Percentiles rank a stretch among this genome's conserved stretches.
Evolutionary conservation across 2,329 filamentous ascomycete species (phyloP).

Genomic region (Aspergillus oerlinghausenensis): DNA sequence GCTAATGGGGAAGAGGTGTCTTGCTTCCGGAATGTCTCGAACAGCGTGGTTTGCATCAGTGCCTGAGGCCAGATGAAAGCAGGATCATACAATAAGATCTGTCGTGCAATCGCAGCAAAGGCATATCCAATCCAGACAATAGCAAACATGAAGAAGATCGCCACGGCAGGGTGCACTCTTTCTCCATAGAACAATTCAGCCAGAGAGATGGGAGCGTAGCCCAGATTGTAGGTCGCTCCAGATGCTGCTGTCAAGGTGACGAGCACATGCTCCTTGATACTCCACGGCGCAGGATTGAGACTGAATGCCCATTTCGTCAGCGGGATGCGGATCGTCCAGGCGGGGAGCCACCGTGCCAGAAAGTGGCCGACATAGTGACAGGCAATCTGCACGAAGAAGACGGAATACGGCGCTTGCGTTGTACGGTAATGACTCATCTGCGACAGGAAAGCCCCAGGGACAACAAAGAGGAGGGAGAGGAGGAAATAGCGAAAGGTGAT

Average conservation of each 20-base stretch:
- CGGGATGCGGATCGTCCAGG: conserved; percentile 45
- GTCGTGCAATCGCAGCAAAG: conserved; percentile 54
- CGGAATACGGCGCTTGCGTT: conserved; percentile 54
- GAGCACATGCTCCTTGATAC: conserved; percentile 55
- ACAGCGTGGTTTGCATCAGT: conserved; percentile 54
- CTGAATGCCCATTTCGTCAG: conserved; percentile 48
- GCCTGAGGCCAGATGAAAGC: conserved; percentile 53
- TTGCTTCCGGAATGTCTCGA: conserved; percentile 49
- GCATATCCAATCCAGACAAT: conserved; percentile 57
- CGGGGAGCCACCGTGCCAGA: conserved; percentile 49
- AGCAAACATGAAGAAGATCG: conserved; percentile 57
- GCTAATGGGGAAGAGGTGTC: conserved; percentile 48
- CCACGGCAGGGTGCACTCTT: conserved; percentile 49
- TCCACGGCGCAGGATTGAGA: conserved; percentile 55
- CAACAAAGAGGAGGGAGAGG: conserved; percentile 51
- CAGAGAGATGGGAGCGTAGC: conserved; percentile 51
- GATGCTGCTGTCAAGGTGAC: conserved; percentile 53
- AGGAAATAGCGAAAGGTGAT: conserved; percentile 59
- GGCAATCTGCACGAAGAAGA: conserved; percentile 59
- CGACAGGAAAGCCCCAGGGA: conserved; percentile 55
- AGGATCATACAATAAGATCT: conserved; percentile 56
- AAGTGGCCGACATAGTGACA: conserved; percentile 52
- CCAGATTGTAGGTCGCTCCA: conserved; percentile 50
- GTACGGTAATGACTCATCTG: conserved; percentile 55
- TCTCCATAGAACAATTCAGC: conserved; percentile 55